Evolutionary conservation across 1,284 basidiomycete genomes (phyloP).

Genomic region (Irpex lacteus): DNA sequence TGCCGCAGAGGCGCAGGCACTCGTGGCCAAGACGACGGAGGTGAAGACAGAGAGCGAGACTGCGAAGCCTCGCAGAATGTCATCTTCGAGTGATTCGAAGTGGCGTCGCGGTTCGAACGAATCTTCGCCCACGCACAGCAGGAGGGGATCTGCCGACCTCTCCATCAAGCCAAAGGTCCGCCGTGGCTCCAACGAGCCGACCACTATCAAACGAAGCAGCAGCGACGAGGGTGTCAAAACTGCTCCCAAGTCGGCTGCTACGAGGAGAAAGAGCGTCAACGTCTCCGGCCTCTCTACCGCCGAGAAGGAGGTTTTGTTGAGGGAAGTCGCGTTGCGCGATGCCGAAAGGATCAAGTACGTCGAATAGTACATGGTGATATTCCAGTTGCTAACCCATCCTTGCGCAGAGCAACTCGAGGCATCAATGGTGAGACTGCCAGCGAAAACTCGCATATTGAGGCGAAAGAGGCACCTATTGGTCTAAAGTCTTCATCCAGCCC

Average conservation of each 20-base stretch:
- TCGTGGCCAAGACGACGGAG: conserved; percentile 11
- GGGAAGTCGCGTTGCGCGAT: conserved; percentile 11
- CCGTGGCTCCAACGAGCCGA: conserved; percentile 5
- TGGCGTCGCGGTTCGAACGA: not conserved
- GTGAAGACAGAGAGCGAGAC: not conserved
- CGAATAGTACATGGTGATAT: not conserved
- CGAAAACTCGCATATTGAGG: conserved; percentile 10
- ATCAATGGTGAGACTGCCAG: conserved; percentile 5
- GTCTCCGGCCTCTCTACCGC: not conserved
- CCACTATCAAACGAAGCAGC: not conserved
- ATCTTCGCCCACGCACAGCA: not conserved
- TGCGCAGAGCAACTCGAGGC: conserved; percentile 10
- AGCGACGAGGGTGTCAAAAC: not conserved
- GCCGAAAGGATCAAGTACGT: conserved; percentile 16
- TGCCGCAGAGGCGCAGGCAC: conserved; percentile 13
- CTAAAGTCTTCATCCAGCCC: not conserved
- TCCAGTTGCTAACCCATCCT: not conserved
- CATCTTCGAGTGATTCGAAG: not conserved
- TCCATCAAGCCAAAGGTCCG: not conserved
- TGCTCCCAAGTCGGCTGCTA: not conserved
- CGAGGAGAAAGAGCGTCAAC: not conserved
- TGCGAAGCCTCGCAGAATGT: not conserved
- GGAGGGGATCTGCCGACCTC: not conserved
- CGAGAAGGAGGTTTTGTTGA: conserved; percentile 10
- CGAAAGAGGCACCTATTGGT: not conserved